These are phyloP conservation scores for Aurinia saxatilis DNA, from an alignment of 345 rosid genomes.

Conservation along the genomic window DNA sequence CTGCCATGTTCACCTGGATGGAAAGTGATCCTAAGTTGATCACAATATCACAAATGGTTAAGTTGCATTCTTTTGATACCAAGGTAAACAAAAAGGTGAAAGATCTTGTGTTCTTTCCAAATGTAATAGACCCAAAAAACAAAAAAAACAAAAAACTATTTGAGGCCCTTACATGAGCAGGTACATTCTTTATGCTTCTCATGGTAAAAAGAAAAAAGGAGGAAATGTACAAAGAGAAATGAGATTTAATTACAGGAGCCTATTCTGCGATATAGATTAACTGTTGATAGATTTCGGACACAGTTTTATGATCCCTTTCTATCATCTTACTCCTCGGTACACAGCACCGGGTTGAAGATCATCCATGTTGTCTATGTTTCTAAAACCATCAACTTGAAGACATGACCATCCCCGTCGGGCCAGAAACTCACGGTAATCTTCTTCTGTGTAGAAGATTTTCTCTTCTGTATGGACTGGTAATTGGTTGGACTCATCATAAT, in stretches of 20 bases:
- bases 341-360: constrained; percentile 76
- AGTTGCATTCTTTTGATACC: not conserved
- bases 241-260: not conserved
- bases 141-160: not conserved
- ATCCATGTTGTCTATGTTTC: constrained; percentile 79
- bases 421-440: constrained; percentile 80
- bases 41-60: not conserved
- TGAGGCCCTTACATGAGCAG: not conserved
- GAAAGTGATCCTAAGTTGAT: no score
- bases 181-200: constrained; percentile 14
- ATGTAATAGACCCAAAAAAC: not conserved
- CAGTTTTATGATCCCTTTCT: not conserved
- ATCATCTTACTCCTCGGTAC: constrained; percentile 69
- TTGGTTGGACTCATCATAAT: constrained; percentile 80
- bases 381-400: constrained; percentile 78
- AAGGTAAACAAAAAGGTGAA: not conserved
- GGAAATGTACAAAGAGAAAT: constrained; percentile 11
- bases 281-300: not conserved
- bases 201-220: not conserved
- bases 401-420: constrained; percentile 62
- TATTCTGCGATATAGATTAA: not conserved
- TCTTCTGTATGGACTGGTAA: constrained; percentile 82
- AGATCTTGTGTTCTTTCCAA: constrained; percentile 8
- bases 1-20: no score
- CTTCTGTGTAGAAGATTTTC: constrained; percentile 77